Evolutionary conservation across 1,284 basidiomycete species (phyloP), one percentile per base, ranked within the genome.

Genomic region (Megacollybia platyphylla): DNA sequence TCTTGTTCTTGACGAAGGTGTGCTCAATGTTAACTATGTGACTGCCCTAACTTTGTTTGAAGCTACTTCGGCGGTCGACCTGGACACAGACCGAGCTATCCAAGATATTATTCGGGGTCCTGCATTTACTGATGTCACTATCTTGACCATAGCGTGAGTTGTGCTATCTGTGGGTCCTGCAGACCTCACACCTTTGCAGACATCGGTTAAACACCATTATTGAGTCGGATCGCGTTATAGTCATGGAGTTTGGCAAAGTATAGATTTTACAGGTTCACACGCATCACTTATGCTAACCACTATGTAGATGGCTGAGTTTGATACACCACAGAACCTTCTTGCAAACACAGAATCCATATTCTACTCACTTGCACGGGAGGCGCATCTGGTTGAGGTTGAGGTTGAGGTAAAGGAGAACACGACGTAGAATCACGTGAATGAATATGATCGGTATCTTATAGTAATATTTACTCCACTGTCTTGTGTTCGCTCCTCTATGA

Each of bases 201-300:
- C 89, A 92, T 58, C 76, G 90, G 1, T 65, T 96, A 44, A 89
- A 93, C 57, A 96, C 92, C 3, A 93, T 97, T 53, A 75, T 94
- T 46, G 82, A 91, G 52, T 89, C 80, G 32, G 82, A 87, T 50
- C 75, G 80, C 29, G 79, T 97, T 8, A 60, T 96, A 24, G 91
- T 96, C 9, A 76, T 97, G 60, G 79, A 83, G 49, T 66, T 79
- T 13, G 92, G 92, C 10, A 63, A 63, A 50, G 81, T 87, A 46
- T 41, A 42, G 1, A 15, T 32, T 13, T 27, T 42, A 38, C 30
- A 36, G 45, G 48, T 26, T 40, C 40, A 35, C 32, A 18, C 31
- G 32, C 1, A 10, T 43, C 15, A 34, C 24, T 30, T 11, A 49
- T 13, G 43, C 27, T 18, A 36, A 18, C 26, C 9, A 30, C 18